Conservation (phyloP, 1,284 basidiomycete genomes). For the Bondarzewia mesenterica region DNA sequence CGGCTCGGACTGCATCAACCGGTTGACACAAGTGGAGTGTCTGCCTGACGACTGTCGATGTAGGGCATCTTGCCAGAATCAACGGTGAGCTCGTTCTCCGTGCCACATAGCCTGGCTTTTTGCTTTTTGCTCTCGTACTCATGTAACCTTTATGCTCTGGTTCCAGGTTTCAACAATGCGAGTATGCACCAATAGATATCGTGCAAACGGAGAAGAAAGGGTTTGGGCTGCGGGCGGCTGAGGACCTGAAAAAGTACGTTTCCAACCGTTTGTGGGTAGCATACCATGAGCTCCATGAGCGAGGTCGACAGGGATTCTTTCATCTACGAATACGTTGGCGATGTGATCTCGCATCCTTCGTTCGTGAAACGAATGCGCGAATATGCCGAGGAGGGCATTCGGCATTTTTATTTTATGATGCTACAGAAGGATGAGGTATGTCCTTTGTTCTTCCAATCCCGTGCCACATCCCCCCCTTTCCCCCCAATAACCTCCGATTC, state of each 20-base stretch:
- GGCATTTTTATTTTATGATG: conserved; percentile 99
- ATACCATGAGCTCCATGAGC: background rate
- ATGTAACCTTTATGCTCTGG: background rate
- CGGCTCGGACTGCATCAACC: conserved; percentile 92
- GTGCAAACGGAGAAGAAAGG: conserved; percentile 95
- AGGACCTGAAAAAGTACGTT: conserved; percentile 67
- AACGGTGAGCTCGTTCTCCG: conserved; percentile 56
- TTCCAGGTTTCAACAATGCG: conserved; percentile 76
- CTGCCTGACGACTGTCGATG: conserved; percentile 83
- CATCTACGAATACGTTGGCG: conserved; percentile 97
- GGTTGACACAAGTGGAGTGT: conserved; percentile 96
- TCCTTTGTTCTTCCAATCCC: background rate
- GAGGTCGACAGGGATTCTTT: conserved; percentile 58
- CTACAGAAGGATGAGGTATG: conserved; percentile 90
- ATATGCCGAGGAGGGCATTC: conserved; percentile 89
- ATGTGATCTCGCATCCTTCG: conserved; percentile 83
- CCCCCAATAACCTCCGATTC: background rate
- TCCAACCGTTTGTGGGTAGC: background rate
- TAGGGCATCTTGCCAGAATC: conserved; percentile 80
- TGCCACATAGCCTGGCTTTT: conserved; percentile 8
- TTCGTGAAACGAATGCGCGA: conserved; percentile 93
- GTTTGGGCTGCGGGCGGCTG: conserved; percentile 79
- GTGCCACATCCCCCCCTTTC: background rate
- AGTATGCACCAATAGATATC: conserved; percentile 87
- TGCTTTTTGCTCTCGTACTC: background rate